Conservation (phyloP, 371 early-diverging fungal species). For the Rhizomucor miehei region DNA sequence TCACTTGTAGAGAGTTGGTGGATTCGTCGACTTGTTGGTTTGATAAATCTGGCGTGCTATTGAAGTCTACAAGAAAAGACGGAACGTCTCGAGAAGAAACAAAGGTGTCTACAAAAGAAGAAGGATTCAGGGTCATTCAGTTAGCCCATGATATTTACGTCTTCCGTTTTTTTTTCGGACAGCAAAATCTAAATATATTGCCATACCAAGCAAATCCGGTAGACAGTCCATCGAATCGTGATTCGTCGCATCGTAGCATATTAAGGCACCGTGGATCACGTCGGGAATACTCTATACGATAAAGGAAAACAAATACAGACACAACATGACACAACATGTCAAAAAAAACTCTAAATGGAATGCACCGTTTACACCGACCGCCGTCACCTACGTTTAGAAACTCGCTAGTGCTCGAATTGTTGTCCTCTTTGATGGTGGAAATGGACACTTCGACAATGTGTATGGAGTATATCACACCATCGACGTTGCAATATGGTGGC, state of each 20-base stretch:
- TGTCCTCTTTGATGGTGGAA: too few relatives aligned
- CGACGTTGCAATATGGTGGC: too few relatives aligned
- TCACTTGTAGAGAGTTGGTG: conserved; percentile 22
- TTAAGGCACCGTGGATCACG: conserved; percentile 28
- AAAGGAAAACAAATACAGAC: not conserved
- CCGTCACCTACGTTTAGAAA: too few relatives aligned
- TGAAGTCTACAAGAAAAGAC: conserved; percentile 29
- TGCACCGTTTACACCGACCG: too few relatives aligned
- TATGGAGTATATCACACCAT: too few relatives aligned
- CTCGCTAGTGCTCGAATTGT: too few relatives aligned
- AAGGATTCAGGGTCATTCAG: not conserved
- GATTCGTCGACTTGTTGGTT: conserved; percentile 18
- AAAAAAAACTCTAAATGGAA: too few relatives aligned
- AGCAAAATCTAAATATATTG: conserved; percentile 7
- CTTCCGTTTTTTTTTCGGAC: too few relatives aligned
- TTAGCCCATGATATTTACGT: too few relatives aligned
- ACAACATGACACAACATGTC: too few relatives aligned
- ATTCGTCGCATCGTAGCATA: conserved; percentile 38
- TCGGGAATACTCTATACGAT: conserved; percentile 16
- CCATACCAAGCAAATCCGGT: conserved; percentile 38
- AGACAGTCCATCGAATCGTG: conserved; percentile 29
- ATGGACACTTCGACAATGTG: too few relatives aligned
- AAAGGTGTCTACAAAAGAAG: conserved; percentile 20
- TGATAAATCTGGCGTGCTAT: too few relatives aligned
- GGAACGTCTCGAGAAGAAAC: conserved; percentile 33